phyloP scores from a whole-genome alignment of 2,329 filamentous ascomycete genomes.

The Parastagonospora avenae region DNA sequence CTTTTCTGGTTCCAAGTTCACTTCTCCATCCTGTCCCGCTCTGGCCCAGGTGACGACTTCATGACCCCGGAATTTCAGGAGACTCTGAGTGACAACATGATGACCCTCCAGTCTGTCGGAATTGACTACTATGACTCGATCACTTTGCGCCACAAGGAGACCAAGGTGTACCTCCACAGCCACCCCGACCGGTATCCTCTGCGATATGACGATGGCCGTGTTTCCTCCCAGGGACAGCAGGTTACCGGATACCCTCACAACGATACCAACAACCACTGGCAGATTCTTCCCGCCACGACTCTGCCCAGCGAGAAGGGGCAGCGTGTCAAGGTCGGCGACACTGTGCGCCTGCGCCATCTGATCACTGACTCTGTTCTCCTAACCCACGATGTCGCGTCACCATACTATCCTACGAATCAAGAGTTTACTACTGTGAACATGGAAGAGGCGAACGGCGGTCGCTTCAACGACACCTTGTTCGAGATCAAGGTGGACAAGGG shows the following conservation, averaged over 20 bases:
- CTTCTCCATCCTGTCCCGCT: constrained; percentile 85
- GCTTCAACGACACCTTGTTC: constrained; percentile 89
- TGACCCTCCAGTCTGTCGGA: constrained; percentile 83
- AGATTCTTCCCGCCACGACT: constrained; percentile 73
- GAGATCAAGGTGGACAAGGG: constrained; percentile 90
- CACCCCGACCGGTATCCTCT: constrained; percentile 88
- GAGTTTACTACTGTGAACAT: constrained; percentile 86
- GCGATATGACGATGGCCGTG: constrained; percentile 94
- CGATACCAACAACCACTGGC: constrained; percentile 98
- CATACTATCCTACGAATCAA: constrained; percentile 95
- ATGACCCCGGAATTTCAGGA: constrained; percentile 99
- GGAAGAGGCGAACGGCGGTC: constrained; percentile 73
- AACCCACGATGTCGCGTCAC: constrained; percentile 96
- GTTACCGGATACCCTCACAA: constrained; percentile 98
- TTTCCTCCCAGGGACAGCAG: constrained; percentile 96
- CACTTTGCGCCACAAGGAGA: constrained; percentile 93
- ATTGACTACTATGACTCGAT: constrained; percentile 92
- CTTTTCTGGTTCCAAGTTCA: constrained; percentile 99
- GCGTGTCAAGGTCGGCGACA: constrained; percentile 79
- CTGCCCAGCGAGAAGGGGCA: constrained; percentile 61
- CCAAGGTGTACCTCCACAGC: constrained; percentile 93
- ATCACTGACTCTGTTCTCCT: constrained; percentile 85
- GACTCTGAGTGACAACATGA: constrained; percentile 90
- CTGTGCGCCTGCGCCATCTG: constrained; percentile 84
- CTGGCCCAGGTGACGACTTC: constrained; percentile 95